Evolutionary conservation across 2,329 filamentous ascomycete species (phyloP).

Genomic region (Neofusicoccum sp.): DNA sequence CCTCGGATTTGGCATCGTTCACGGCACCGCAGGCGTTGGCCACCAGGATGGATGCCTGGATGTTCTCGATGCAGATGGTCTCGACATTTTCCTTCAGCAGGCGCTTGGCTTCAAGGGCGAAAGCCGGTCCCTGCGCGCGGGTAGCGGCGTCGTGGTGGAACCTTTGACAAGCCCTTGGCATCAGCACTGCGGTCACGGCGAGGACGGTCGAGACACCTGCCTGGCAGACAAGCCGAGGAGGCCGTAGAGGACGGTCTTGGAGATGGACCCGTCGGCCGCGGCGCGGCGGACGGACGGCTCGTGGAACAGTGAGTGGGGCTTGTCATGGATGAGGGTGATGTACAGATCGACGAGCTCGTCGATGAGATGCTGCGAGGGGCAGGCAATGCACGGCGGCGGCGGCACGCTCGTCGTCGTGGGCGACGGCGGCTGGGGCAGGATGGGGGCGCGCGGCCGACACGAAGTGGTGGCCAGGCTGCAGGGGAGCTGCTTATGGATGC

Average conservation of each 20-base stretch:
- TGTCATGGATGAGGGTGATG: slow-evolving; percentile 34
- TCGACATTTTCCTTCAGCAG: slow-evolving; percentile 31
- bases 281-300: slow-evolving; percentile 22
- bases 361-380: background rate
- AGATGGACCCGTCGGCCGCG: background rate
- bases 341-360: slow-evolving; percentile 31
- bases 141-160: slow-evolving; percentile 1
- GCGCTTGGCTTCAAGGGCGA: slow-evolving; percentile 25
- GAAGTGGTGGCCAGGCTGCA: background rate
- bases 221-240: slow-evolving; percentile 15
- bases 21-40: slow-evolving; percentile 36
- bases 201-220: background rate
- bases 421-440: background rate
- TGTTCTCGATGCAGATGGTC: slow-evolving; percentile 36
- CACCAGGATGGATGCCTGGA: slow-evolving; percentile 43
- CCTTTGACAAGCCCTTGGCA: background rate
- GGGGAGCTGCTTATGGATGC: background rate
- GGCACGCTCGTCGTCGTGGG: background rate
- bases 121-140: slow-evolving; percentile 23
- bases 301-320: slow-evolving; percentile 37
- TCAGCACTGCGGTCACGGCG: background rate
- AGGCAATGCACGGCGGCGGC: background rate
- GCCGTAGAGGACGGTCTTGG: background rate
- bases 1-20: slow-evolving; percentile 36
- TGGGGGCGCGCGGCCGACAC: background rate